Evolutionary conservation across 495 filamentous ascomycete genomes (phyloP).

Genomic region (Antarctomyces pellizariae): DNA sequence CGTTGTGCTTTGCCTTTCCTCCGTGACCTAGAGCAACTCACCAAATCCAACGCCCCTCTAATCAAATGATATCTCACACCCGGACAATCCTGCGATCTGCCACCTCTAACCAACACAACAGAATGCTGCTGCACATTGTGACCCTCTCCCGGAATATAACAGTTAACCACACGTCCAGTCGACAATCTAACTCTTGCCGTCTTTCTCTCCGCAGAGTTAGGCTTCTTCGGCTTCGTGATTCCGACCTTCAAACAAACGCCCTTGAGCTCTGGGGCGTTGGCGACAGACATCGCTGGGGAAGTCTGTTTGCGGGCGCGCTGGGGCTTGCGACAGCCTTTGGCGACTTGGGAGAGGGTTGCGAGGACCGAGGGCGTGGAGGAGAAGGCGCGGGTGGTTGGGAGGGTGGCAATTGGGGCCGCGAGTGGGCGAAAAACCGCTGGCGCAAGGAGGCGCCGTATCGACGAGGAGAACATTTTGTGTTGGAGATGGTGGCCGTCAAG

Average conservation of each 20-base stretch:
- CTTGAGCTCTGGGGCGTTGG: slow-evolving; percentile 59
- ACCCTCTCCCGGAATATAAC: slow-evolving; percentile 89
- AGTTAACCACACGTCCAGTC: slow-evolving; percentile 63
- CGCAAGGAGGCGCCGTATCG: slow-evolving; percentile 8
- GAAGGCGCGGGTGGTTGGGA: slow-evolving; percentile 16
- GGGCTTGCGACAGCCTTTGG: slow-evolving; percentile 46
- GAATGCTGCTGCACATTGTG: slow-evolving; percentile 98
- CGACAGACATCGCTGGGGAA: slow-evolving; percentile 56
- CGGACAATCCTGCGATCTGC: slow-evolving; percentile 85
- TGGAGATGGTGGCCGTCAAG: too few species aligned
- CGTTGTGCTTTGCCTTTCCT: slow-evolving; percentile 1
- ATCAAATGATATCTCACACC: slow-evolving; percentile 93
- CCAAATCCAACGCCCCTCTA: slow-evolving; percentile 81
- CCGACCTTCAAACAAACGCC: slow-evolving; percentile 86
- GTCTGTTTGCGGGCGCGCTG: slow-evolving; percentile 60
- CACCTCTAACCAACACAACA: slow-evolving; percentile 82
- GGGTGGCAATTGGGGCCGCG: slow-evolving; percentile 3
- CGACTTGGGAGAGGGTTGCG: slow-evolving; percentile 24
- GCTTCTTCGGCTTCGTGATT: slow-evolving; percentile 90
- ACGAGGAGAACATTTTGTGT: slow-evolving; percentile 22
- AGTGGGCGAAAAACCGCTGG: slow-evolving; percentile 8
- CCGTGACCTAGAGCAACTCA: slow-evolving; percentile 22
- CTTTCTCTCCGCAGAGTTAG: slow-evolving; percentile 90
- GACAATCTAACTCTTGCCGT: slow-evolving; percentile 72
- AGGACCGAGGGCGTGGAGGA: slow-evolving; percentile 23